phyloP scores from a whole-genome alignment of 305 asterid genomes.

The Petunia hybrid region DNA sequence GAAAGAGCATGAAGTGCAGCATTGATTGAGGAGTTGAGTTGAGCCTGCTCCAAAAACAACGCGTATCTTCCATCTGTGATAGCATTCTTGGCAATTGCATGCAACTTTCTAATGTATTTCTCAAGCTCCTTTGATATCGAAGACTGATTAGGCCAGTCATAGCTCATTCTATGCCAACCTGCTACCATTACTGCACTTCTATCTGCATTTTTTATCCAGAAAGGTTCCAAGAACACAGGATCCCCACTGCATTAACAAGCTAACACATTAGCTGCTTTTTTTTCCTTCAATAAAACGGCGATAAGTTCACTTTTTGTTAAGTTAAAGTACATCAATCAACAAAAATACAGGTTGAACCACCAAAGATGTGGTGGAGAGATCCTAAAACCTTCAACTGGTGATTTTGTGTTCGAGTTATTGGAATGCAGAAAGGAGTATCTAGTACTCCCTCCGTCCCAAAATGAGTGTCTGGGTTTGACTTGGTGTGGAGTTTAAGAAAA shows the following conservation, averaged over 20 bases:
- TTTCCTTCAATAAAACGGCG: too few species aligned
- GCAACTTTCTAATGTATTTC: slow-evolving; percentile 49
- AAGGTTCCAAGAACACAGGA: slow-evolving; percentile 73
- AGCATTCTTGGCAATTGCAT: slow-evolving; percentile 57
- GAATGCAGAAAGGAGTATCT: too few species aligned
- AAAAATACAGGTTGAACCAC: too few species aligned
- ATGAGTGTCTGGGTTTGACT: too few species aligned
- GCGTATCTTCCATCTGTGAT: slow-evolving; percentile 51
- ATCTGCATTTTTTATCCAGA: slow-evolving; percentile 61
- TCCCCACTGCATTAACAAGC: slow-evolving; percentile 62
- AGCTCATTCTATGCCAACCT: slow-evolving; percentile 86
- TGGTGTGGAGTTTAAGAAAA: too few species aligned
- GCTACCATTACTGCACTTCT: slow-evolving; percentile 59
- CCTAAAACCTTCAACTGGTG: too few species aligned
- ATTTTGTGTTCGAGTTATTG: too few species aligned
- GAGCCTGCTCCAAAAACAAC: slow-evolving; percentile 74
- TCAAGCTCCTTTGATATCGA: slow-evolving; percentile 51
- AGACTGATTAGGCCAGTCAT: slow-evolving; percentile 36
- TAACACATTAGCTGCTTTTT: neutral
- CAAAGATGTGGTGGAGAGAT: too few species aligned
- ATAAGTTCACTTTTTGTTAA: too few species aligned
- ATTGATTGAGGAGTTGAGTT: slow-evolving; percentile 55
- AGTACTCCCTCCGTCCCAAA: too few species aligned
- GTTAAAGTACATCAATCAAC: too few species aligned
- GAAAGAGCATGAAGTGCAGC: slow-evolving; percentile 80